Percentiles rank a stretch among this genome's conserved stretches.
phyloP scores from a whole-genome alignment of 2,329 filamentous ascomycete species.

The Zarea fungicola region DNA sequence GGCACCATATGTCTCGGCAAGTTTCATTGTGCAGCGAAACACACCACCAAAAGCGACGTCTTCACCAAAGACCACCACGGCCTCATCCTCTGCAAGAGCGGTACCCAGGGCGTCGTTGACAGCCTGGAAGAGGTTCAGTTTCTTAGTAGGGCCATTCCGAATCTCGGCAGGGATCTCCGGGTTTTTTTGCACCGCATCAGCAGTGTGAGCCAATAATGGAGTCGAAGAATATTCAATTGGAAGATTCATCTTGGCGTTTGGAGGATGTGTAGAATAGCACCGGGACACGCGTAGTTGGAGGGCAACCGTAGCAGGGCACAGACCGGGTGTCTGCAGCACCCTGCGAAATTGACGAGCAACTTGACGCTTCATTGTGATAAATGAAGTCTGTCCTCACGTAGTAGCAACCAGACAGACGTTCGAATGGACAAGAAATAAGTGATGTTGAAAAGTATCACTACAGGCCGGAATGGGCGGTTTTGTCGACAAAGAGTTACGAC shows the following conservation, averaged over 20 bases:
- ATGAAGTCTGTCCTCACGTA: background rate
- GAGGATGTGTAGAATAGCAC: conserved; percentile 51
- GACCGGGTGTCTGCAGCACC: conserved; percentile 20
- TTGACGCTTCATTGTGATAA: conserved; percentile 29
- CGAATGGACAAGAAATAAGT: conserved; percentile 9
- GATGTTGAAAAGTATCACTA: conserved; percentile 11
- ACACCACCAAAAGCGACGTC: conserved; percentile 97
- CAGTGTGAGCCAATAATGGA: conserved; percentile 72
- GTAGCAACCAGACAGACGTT: conserved; percentile 10
- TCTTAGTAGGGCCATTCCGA: conserved; percentile 67
- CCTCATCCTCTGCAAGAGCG: conserved; percentile 76
- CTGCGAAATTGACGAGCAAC: conserved; percentile 26
- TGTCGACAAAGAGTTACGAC: conserved; percentile 13
- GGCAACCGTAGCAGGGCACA: background rate
- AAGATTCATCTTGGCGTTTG: conserved; percentile 68
- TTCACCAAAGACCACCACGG: conserved; percentile 88
- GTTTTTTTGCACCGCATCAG: conserved; percentile 65
- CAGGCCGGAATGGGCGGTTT: conserved; percentile 12
- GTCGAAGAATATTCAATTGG: conserved; percentile 84
- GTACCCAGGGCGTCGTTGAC: conserved; percentile 85
- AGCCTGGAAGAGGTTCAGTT: conserved; percentile 90
- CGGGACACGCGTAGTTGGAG: conserved; percentile 15
- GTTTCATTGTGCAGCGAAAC: conserved; percentile 88
- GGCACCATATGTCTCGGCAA: conserved; percentile 79
- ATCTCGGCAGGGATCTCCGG: conserved; percentile 64